Percentiles rank a stretch among this genome's conserved stretches.
Conservation (phyloP, 768 basidiomycete species). For the Trametes gibbosa region DNA sequence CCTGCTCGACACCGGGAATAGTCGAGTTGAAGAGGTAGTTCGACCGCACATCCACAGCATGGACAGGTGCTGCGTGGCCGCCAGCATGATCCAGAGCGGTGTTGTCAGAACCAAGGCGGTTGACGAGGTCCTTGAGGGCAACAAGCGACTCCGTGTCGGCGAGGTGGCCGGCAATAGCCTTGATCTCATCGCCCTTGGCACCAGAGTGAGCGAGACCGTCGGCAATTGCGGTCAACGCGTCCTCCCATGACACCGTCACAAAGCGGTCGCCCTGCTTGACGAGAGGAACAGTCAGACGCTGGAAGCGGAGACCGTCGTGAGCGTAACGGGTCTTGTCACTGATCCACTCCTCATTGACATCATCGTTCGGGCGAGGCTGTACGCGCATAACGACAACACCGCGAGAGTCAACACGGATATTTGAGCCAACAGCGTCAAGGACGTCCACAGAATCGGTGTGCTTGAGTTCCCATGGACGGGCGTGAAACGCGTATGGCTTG, state of each 20-base stretch:
- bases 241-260: conserved; percentile 86
- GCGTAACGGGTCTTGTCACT: conserved; percentile 98
- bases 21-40: conserved; percentile 97
- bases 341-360: conserved; percentile 99
- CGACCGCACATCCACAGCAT: conserved; percentile 87
- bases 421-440: conserved; percentile 92
- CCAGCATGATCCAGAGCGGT: conserved; percentile 72
- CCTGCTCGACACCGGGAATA: conserved; percentile 85
- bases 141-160: conserved; percentile 95
- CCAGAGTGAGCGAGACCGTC: conserved; percentile 79
- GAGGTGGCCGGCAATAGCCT: conserved; percentile 88
- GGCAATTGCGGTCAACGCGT: conserved; percentile 74
- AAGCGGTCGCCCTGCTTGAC: conserved; percentile 92
- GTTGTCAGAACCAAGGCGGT: conserved; percentile 94
- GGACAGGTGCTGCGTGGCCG: conserved; percentile 66
- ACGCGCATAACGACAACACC: conserved; percentile 97
- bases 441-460: conserved; percentile 97
- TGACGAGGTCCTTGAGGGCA: conserved; percentile 89
- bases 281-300: conserved; percentile 90
- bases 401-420: conserved; percentile 94
- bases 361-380: conserved; percentile 94
- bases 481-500: conserved; percentile 98
- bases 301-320: conserved; percentile 93
- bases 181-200: conserved; percentile 88
- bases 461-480: conserved; percentile 98